These are phyloP conservation scores for Tagetes erecta DNA, from an alignment of 129 eudicot species.

Conservation along the genomic window DNA sequence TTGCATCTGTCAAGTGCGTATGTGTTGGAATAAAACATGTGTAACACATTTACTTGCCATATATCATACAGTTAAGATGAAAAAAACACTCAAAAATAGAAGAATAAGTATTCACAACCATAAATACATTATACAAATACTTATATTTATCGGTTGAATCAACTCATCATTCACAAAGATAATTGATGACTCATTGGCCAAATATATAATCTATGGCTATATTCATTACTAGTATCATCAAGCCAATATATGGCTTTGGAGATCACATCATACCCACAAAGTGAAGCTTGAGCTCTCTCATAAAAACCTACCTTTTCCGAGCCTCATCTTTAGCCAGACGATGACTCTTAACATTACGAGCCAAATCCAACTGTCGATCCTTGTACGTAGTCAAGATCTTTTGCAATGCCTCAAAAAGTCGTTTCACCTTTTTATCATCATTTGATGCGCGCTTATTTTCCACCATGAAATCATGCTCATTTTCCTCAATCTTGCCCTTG, in stretches of 20 bases:
- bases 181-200: not conserved
- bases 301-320: not conserved
- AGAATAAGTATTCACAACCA: not conserved
- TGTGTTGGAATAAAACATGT: too few species aligned
- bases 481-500: constrained; percentile 19
- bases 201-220: not conserved
- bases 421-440: constrained; percentile 23
- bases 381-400: constrained; percentile 24
- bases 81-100: not conserved
- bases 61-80: too few species aligned
- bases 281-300: not conserved
- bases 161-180: constrained; percentile 16
- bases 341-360: constrained; percentile 15
- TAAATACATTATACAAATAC: not conserved
- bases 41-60: too few species aligned
- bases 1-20: too few species aligned
- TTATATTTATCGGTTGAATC: not conserved
- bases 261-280: constrained; percentile 1
- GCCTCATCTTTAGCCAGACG: not conserved
- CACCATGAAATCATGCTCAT: constrained; percentile 14
- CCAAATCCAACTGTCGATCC: constrained; percentile 25
- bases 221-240: not conserved
- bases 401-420: constrained; percentile 21
- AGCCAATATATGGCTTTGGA: not conserved
- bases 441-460: constrained; percentile 15